phyloP scores from a whole-genome alignment of 2,329 filamentous ascomycete genomes.

The Penicillium freii region DNA sequence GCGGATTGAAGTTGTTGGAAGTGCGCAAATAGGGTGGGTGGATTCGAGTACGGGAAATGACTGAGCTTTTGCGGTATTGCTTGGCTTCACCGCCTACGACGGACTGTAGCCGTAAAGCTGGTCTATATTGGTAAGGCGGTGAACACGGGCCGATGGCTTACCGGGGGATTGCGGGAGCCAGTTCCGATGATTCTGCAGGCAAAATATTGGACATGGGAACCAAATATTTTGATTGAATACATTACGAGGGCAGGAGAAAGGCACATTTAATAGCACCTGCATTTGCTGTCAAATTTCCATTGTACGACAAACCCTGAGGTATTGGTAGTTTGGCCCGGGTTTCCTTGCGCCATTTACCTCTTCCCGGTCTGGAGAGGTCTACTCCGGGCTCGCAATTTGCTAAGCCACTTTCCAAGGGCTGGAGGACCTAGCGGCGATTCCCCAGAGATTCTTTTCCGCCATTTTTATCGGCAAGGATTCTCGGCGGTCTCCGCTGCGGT shows the following conservation, averaged over 20 bases:
- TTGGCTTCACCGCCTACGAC: constrained; percentile 12
- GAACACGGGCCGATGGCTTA: neutral
- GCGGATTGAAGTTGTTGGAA: constrained; percentile 20
- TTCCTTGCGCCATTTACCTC: neutral
- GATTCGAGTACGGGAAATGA: constrained; percentile 21
- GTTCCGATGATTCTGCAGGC: neutral
- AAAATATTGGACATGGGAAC: neutral
- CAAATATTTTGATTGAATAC: neutral
- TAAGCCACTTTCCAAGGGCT: neutral
- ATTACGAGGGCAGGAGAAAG: neutral
- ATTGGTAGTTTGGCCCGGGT: neutral
- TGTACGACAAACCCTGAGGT: neutral
- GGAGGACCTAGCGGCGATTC: neutral
- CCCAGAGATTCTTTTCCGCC: neutral
- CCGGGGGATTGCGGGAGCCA: neutral
- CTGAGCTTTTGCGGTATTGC: constrained; percentile 30
- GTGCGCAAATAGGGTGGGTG: constrained; percentile 17
- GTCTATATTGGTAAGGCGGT: neutral
- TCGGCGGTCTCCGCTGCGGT: constrained; percentile 4
- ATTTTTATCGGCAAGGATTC: neutral
- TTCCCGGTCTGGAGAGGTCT: neutral
- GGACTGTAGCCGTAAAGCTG: neutral
- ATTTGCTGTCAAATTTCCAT: neutral
- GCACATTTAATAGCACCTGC: neutral
- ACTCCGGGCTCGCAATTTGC: neutral